A percentile compares a stretch with the other conserved stretches of the same genome.
These are phyloP conservation scores for Volvox carteri DNA, from an alignment of 163 green algal species.

Conservation along the genomic window DNA sequence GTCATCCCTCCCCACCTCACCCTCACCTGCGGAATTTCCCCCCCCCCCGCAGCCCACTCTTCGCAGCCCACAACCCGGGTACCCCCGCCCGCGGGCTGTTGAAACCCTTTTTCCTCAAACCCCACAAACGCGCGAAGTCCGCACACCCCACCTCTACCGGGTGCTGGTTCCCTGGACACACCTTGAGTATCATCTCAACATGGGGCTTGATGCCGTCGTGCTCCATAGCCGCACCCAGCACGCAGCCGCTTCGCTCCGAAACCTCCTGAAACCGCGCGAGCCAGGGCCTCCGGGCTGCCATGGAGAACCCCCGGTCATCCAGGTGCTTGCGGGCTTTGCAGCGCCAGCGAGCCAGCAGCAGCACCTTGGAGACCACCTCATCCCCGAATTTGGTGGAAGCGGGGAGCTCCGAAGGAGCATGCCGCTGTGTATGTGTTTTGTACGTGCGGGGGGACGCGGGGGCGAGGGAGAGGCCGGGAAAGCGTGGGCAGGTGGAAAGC, in stretches of 20 bases:
- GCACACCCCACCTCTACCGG: neutral
- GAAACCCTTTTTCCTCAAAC: neutral
- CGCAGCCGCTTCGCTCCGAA: slow-evolving; percentile 2
- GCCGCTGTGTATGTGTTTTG: neutral
- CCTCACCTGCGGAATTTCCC: no score
- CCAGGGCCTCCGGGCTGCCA: slow-evolving; percentile 1
- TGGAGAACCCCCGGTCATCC: neutral
- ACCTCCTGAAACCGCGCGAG: neutral
- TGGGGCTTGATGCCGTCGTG: slow-evolving; percentile 6
- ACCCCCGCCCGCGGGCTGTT: neutral
- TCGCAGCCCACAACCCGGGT: neutral
- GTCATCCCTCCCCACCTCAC: no score
- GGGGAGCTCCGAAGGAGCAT: slow-evolving; percentile 13
- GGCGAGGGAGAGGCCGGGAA: no score
- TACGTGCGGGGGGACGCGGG: no score
- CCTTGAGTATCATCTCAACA: slow-evolving; percentile 33
- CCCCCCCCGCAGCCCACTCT: neutral
- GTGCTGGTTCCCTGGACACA: neutral
- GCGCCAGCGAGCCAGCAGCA: slow-evolving; percentile 22
- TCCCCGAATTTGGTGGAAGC: neutral
- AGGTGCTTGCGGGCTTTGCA: slow-evolving; percentile 6
- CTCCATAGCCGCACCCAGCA: slow-evolving; percentile 29
- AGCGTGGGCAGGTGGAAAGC: no score
- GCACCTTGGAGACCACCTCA: slow-evolving; percentile 19
- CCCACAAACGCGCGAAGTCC: neutral